Evolutionary conservation across 1,284 basidiomycete genomes (phyloP), one percentile per base, ranked within the genome.

Genomic region (Stereum hirsutum): DNA sequence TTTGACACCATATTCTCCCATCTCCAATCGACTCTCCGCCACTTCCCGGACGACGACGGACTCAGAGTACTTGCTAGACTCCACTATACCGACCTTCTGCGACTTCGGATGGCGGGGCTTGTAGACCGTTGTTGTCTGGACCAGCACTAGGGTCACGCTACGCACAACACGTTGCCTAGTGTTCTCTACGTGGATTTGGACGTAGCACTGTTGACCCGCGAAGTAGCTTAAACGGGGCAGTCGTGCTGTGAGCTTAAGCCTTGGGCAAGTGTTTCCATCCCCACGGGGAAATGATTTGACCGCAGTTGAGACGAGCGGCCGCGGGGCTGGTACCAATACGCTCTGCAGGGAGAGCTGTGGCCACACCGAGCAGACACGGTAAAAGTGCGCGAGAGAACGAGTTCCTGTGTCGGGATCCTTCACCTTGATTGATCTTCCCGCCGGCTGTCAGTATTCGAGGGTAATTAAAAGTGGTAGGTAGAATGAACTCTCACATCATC

Each of bases 331-430:
- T 1, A 80, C 72, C 6, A 96, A 74, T 11, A 82, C 70, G 3
- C 67, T 53, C 5, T 74, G 64, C 0, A 86, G 79, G 49, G 89
- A 76, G 21, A 93, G 65, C 42, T 81, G 81, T 1, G 93, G 92
- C 73, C 84, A 91, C 24, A 96, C 66, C 42, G 85, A 78, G 55
- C 91, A 82, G 30, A 83, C 71, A 2, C 93, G 81, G 62, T 95
- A 96, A 58, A 96, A 95, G 61, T 97, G 93, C 0, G 92, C 87
- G 38, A 96, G 86, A 5, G 89, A 90, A 6, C 80, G 72, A 54
- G 74, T 72, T 34, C 64, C 65, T 21, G 75, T 72, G 31, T 68
- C 63, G 2, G 75, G 59, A 44, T 89, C 81, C 58, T 87, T 87
- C 41, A 96, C 75, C 62, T 88, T 87, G 58, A 93, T 69, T 2